Conservation (phyloP, 2,329 filamentous ascomycete genomes). For the Exophiala xenobiotica region DNA sequence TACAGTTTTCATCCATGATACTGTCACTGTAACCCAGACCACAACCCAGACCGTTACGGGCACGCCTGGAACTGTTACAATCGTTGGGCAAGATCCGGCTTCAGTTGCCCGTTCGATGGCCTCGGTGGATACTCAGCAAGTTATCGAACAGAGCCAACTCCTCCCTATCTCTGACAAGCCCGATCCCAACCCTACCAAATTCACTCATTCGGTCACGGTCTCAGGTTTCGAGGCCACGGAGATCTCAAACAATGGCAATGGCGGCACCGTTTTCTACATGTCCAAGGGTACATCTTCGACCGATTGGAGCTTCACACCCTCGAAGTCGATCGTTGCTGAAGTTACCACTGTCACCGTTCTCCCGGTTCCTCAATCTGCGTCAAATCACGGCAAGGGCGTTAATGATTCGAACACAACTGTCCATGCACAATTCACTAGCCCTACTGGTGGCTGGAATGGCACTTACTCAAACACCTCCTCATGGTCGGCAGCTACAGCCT, state of each 20-base stretch:
- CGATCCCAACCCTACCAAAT: conserved; percentile 14
- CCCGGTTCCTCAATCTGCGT: conserved; percentile 4
- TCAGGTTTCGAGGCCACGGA: conserved; percentile 29
- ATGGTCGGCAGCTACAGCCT: conserved; percentile 2
- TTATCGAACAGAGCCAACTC: conserved; percentile 21
- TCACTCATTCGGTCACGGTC: conserved; percentile 22
- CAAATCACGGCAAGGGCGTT: conserved; percentile 3
- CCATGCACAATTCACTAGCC: conserved; percentile 16
- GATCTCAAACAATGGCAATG: conserved; percentile 11
- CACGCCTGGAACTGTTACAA: conserved; percentile 24
- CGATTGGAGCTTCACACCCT: conserved; percentile 2
- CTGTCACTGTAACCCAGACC: conserved; percentile 19
- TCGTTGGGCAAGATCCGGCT: conserved; percentile 25
- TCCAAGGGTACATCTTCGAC: conserved; percentile 10
- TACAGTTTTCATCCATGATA: neutral
- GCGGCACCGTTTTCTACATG: conserved; percentile 22
- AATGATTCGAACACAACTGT: neutral
- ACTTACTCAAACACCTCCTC: conserved; percentile 10
- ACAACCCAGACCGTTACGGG: conserved; percentile 19
- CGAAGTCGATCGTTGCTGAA: conserved; percentile 11
- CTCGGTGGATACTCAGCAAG: conserved; percentile 20
- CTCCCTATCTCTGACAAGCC: conserved; percentile 16
- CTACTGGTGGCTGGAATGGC: conserved; percentile 19
- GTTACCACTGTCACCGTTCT: conserved; percentile 21
- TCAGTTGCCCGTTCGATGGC: conserved; percentile 22